Evolutionary conservation across 345 rosid genomes (phyloP).

Genomic region (Pistacia integerrima): DNA sequence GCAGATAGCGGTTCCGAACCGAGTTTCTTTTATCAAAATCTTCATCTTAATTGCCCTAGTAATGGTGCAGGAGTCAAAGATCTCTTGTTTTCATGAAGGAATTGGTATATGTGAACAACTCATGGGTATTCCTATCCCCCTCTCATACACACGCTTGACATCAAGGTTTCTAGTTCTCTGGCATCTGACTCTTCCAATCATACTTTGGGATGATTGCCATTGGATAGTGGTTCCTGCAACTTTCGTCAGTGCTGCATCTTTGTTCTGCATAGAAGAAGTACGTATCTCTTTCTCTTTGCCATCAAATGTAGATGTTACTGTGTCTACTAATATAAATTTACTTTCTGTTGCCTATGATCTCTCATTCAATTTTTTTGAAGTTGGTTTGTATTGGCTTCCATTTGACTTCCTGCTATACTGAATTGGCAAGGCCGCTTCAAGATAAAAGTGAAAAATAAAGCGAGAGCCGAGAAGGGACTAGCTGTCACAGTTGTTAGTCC

Average conservation of each 20-base stretch:
- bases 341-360: not conserved
- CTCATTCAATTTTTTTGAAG: not conserved
- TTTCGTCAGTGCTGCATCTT: constrained; percentile 89
- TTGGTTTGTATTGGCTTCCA: not conserved
- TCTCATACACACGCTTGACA: constrained; percentile 90
- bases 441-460: too few relatives aligned
- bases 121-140: constrained; percentile 86
- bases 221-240: constrained; percentile 98
- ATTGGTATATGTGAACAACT: constrained; percentile 85
- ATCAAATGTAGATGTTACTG: not conserved
- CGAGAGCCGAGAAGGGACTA: not conserved
- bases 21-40: not conserved
- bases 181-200: constrained; percentile 91
- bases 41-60: not conserved
- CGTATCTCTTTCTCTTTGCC: constrained; percentile 14
- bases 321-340: not conserved
- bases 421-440: too few relatives aligned
- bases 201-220: constrained; percentile 98
- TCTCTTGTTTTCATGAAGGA: constrained; percentile 83
- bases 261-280: constrained; percentile 98
- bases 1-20: not conserved
- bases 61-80: constrained; percentile 61
- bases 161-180: constrained; percentile 95
- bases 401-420: not conserved
- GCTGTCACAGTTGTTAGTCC: not conserved